A percentile compares a stretch with the other conserved stretches of the same genome.
These are phyloP conservation scores for Penicillium chermesinum DNA, from an alignment of 495 filamentous ascomycete species.

Conservation along the genomic window DNA sequence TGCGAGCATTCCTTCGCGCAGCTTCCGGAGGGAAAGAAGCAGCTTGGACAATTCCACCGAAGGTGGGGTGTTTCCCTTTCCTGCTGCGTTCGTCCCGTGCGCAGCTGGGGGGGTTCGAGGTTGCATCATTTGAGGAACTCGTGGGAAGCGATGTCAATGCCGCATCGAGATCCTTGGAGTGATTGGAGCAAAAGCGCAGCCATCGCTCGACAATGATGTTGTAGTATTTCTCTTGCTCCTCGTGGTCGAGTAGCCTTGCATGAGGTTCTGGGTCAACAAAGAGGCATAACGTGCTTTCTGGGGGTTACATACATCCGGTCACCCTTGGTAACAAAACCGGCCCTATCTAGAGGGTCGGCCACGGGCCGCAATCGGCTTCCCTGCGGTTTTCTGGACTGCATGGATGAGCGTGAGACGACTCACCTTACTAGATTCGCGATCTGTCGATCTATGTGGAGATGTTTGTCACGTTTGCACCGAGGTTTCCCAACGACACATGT, in stretches of 20 bases:
- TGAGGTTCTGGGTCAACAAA: conserved; percentile 6
- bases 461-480: conserved; percentile 22
- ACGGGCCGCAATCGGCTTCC: conserved; percentile 68
- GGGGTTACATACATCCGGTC: conserved; percentile 59
- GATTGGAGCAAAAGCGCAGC: conserved; percentile 75
- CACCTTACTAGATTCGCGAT: conserved; percentile 2
- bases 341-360: conserved; percentile 67
- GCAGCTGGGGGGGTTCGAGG: conserved; percentile 37
- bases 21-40: conserved; percentile 76
- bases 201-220: conserved; percentile 80
- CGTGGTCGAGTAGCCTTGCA: conserved; percentile 67
- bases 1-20: conserved; percentile 72
- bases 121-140: conserved; percentile 37
- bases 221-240: conserved; percentile 77
- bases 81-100: conserved; percentile 17
- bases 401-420: conserved; percentile 9
- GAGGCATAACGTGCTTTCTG: background rate
- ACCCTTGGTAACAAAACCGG: conserved; percentile 84
- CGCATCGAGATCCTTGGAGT: conserved; percentile 62
- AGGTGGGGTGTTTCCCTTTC: conserved; percentile 27
- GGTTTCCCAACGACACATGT: conserved; percentile 18
- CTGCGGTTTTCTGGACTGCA: conserved; percentile 17
- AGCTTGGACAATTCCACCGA: conserved; percentile 54
- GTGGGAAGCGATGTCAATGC: conserved; percentile 63
- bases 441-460: conserved; percentile 12